Evolutionary conservation across 2,329 filamentous ascomycete genomes (phyloP), one percentile per base, ranked within the genome.

Genomic region (Arthrobotrys sphaeroides): DNA sequence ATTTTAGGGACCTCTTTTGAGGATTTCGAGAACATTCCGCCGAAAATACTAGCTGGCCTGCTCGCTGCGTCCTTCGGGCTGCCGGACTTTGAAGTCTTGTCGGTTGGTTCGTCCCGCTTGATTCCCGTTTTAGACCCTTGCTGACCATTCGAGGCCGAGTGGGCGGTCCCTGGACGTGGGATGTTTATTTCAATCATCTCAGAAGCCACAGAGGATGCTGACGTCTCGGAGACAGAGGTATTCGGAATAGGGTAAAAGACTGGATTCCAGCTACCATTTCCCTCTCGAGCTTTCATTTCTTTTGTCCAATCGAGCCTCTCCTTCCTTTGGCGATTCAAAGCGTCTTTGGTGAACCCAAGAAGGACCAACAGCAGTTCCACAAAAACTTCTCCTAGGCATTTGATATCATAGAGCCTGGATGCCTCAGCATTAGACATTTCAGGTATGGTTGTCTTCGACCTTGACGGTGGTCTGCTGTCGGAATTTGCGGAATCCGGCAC

Each of bases 171-270:
- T 10, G 69, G 62, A 18, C 65, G 62, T 13, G 72, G 55, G 26
- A 68, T 64, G 31, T 75, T 69, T n/a, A 75, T 69, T 47, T 68
- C 72, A 31, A 69, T 53, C 62, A 75, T 69, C 26, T 68, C 72
- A 49, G 72, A 68, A 5, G 64, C 62, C 2, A 69, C 62, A 2
- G 65, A 75, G 3, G 72, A 69, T 7, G 59, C 55, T 24, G 72
- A 65, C 5, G 72, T 68, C 33, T 75, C 62, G 20, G 69, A 69
- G 38, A 49, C 64, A 36, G 72, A 28, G 10, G 72, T 64, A 12
- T 57, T 68, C 0, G 72, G 53, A 10, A 69, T 57, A 9, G 72
- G 62, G 36, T 69, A 68, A 40, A 69, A 75, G 38, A 57, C 36
- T 13, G 72, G 55, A 28, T 60, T 75, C 65, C 72, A 75, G 72